These are phyloP conservation scores for Globisporangium echinulatum DNA, from an alignment of 352 stramenopile genomes.

Conservation along the genomic window DNA sequence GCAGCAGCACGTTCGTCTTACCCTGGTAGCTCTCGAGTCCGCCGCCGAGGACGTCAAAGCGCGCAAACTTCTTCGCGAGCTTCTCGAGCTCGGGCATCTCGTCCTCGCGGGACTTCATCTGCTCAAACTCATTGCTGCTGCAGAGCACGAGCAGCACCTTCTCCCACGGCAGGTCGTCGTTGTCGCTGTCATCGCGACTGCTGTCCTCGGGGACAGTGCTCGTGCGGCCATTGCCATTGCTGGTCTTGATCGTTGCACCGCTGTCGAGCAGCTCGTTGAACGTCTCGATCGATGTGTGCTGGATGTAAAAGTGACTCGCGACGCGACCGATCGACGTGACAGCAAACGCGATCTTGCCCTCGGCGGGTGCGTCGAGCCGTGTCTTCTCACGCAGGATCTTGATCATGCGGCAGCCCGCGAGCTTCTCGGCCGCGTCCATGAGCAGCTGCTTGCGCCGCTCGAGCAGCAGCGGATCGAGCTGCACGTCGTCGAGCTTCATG, in stretches of 20 bases:
- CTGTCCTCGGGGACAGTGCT: conserved; percentile 87
- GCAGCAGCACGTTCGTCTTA: conserved; percentile 97
- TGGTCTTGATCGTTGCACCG: conserved; percentile 28
- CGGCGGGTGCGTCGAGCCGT: conserved; percentile 19
- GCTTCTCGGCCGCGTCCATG: conserved; percentile 68
- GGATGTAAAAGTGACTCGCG: conserved; percentile 99
- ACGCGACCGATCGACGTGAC: conserved; percentile 96
- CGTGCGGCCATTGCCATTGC: conserved; percentile 67
- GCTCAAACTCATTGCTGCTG: conserved; percentile 93
- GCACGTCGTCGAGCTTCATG: conserved; percentile 90
- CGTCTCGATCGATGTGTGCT: conserved; percentile 95
- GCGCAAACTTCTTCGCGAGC: conserved; percentile 85
- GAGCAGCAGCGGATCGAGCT: conserved; percentile 87
- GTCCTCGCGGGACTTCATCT: conserved; percentile 95
- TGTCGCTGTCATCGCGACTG: conserved; percentile 13
- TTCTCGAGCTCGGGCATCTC: conserved; percentile 92
- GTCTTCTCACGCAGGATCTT: conserved; percentile 66
- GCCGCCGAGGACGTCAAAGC: conserved; percentile 85
- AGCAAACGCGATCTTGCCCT: conserved; percentile 73
- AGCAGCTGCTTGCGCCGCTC: conserved; percentile 57
- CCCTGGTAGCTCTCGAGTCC: conserved; percentile 89
- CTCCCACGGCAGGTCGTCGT: conserved; percentile 59
- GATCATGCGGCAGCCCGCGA: conserved; percentile 78
- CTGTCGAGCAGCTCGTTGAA: conserved; percentile 94
- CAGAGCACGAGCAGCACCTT: conserved; percentile 67